Evolutionary conservation across 1,284 basidiomycete species (phyloP).

Genomic region (Malassezia japonica): DNA sequence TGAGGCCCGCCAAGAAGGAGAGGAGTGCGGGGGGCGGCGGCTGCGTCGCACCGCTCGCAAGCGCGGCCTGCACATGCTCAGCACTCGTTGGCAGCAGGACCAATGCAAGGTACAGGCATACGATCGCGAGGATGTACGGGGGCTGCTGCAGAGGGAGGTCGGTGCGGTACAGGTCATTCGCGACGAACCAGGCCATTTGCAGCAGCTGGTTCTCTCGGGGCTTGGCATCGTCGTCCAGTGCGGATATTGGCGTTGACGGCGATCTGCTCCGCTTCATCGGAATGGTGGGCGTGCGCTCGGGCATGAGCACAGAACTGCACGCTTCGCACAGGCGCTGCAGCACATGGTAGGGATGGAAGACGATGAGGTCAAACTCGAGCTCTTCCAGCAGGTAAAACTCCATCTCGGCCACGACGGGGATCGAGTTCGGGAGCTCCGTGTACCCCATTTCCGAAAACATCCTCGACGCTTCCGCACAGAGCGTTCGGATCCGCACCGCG

Average conservation of each 20-base stretch:
- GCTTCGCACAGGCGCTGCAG: slow-evolving; percentile 48
- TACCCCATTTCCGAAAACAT: slow-evolving; percentile 25
- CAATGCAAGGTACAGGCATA: slow-evolving; percentile 66
- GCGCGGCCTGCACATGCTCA: not conserved
- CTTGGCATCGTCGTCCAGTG: too few species aligned
- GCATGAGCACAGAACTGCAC: not conserved
- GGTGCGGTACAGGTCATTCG: slow-evolving; percentile 90
- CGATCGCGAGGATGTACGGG: slow-evolving; percentile 83
- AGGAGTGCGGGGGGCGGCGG: slow-evolving; percentile 43
- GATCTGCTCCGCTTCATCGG: not conserved
- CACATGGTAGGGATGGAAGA: slow-evolving; percentile 89
- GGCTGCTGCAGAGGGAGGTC: slow-evolving; percentile 82
- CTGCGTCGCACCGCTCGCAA: not conserved
- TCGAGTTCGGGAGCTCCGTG: slow-evolving; percentile 64
- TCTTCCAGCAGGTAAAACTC: slow-evolving; percentile 96
- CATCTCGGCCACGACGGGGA: slow-evolving; percentile 83
- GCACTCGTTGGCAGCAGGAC: slow-evolving; percentile 19
- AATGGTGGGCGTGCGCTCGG: not conserved
- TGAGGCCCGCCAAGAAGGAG: slow-evolving; percentile 72
- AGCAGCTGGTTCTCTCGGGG: slow-evolving; percentile 19
- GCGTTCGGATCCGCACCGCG: slow-evolving; percentile 83
- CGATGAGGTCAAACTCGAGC: slow-evolving; percentile 81
- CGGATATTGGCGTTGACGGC: not conserved
- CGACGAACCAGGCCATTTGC: slow-evolving; percentile 64
- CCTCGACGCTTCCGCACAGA: slow-evolving; percentile 64